Evolutionary conservation across 768 basidiomycete species (phyloP).

Genomic region (Mycena galericulata): DNA sequence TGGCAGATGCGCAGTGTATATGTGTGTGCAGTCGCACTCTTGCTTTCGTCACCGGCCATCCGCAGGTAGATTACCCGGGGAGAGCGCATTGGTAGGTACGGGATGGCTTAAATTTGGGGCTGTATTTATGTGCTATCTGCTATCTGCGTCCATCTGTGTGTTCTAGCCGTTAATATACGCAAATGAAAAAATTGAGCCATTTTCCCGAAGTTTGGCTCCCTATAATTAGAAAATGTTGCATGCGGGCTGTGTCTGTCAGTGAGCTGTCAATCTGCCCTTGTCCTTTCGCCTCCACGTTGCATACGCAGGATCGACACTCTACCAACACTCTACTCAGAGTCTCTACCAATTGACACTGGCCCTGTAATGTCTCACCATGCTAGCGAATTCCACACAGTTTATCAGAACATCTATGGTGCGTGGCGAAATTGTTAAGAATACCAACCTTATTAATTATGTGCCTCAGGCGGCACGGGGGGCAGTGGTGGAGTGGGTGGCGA

Average conservation of each 20-base stretch:
- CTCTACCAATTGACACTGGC: not conserved
- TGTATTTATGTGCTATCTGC: too few relatives aligned
- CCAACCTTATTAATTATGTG: not conserved
- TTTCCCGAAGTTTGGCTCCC: not conserved
- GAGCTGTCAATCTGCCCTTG: not conserved
- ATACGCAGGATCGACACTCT: not conserved
- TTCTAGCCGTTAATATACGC: not conserved
- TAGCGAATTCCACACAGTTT: not conserved
- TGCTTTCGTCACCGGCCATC: not conserved
- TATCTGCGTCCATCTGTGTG: too few relatives aligned
- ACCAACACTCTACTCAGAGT: not conserved
- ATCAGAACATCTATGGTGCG: not conserved
- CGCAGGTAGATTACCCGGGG: too few relatives aligned
- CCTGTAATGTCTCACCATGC: not conserved
- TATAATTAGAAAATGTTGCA: not conserved
- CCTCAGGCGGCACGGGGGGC: not conserved
- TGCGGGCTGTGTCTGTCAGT: not conserved
- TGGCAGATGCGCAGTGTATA: not conserved
- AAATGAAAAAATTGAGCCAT: not conserved
- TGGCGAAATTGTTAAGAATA: not conserved
- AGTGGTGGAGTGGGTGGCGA: not conserved
- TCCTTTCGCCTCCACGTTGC: not conserved
- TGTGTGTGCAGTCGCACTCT: constrained; percentile 4
- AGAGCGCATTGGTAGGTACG: too few relatives aligned
- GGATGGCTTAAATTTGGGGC: not conserved